These are phyloP conservation scores for Quercus bicolor DNA, from an alignment of 306 rosid species.

Conservation along the genomic window DNA sequence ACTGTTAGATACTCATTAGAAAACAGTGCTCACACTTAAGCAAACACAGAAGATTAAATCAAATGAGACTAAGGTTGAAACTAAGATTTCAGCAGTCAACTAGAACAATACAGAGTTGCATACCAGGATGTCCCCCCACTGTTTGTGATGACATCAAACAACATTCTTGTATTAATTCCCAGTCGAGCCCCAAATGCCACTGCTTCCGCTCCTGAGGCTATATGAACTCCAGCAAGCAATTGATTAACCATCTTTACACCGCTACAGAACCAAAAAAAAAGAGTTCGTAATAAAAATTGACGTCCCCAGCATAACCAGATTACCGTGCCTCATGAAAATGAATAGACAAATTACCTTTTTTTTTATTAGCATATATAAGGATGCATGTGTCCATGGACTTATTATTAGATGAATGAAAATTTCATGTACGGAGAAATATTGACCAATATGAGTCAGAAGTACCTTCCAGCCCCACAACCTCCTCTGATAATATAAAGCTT, in stretches of 20 bases:
- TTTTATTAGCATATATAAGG: slow-evolving; percentile 19
- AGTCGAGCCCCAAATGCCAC: slow-evolving; percentile 90
- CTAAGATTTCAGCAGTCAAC: no score
- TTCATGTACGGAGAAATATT: not conserved
- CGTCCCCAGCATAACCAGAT: slow-evolving; percentile 13
- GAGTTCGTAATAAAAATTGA: slow-evolving; percentile 9
- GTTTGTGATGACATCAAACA: slow-evolving; percentile 69
- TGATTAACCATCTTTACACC: slow-evolving; percentile 96
- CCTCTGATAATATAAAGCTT: slow-evolving; percentile 89
- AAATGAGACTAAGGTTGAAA: no score
- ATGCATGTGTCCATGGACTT: slow-evolving; percentile 10
- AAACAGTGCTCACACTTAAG: not conserved
- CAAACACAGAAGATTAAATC: not conserved
- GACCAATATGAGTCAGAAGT: slow-evolving; percentile 25
- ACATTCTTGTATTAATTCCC: slow-evolving; percentile 70
- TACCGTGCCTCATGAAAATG: not conserved
- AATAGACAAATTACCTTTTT: not conserved
- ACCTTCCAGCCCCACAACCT: slow-evolving; percentile 94
- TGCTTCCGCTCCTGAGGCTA: slow-evolving; percentile 95
- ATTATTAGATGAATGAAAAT: not conserved
- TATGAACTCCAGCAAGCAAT: slow-evolving; percentile 97
- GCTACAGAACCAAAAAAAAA: slow-evolving; percentile 42
- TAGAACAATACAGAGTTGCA: slow-evolving; percentile 19
- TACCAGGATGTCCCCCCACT: slow-evolving; percentile 94
- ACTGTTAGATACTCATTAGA: not conserved